Evolutionary conservation across 2,329 filamentous ascomycete species (phyloP), one percentile per base, ranked within the genome.

Genomic region (Trichoderma breve): DNA sequence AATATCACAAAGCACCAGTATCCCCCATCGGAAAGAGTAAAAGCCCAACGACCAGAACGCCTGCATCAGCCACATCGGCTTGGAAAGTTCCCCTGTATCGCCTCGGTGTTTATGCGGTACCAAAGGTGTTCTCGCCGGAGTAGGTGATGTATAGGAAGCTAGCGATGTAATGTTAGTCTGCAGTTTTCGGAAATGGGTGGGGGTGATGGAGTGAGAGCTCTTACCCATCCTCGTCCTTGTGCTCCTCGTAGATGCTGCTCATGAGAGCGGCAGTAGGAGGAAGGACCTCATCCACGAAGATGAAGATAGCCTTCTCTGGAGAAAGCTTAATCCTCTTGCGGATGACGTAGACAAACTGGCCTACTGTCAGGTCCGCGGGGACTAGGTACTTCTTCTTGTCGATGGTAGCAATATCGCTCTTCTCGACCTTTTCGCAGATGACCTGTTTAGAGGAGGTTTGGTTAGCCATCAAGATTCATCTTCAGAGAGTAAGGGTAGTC

Each of bases 361-460:
- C 96, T 75, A 99, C 96, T 74, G 96, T 99, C 81, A 99, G 90
- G 82, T 99, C 96, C 78, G 96, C 94, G 15, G 96, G 96, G 32
- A 99, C 96, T 63, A 99, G 90, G 81, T 99, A 99, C 87, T 99
- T 99, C 91, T 99, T 99, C 92, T 99, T 99, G 86, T 99, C 96
- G 88, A 99, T 99, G 77, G 96, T 98, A 73, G 96, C 96, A 79
- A 99, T 99, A 82, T 99, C 96, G 74, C 93, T 97, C 87, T 98
- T 98, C 86, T 99, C 96, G 78, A 98, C 95, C 88, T 98, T 98
- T 85, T 98, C 96, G 88, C 96, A 99, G 83, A 99, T 99, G 75
- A 99, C 95, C 95, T 97, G 78, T 77, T 2, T 28, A 15, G 15
- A 39, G 51, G 32, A 64, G 24, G 24, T 11, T 53, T 6, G 2